phyloP scores from a whole-genome alignment of 495 filamentous ascomycete genomes.

The Daldinia vernicosa region DNA sequence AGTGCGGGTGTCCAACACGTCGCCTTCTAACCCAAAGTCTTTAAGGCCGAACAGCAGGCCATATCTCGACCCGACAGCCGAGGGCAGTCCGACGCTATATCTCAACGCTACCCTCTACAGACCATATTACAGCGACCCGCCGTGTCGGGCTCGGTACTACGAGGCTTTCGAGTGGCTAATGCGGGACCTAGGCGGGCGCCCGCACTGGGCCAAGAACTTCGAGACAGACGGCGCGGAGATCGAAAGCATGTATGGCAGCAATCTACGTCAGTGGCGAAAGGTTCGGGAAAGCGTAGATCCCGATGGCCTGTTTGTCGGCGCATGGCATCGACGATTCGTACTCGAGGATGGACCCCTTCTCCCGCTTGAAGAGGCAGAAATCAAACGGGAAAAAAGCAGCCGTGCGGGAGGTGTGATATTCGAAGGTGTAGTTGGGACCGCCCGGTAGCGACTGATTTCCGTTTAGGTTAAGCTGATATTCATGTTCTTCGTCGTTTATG shows the following conservation, averaged over 20 bases:
- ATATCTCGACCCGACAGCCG: constrained; percentile 74
- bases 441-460: constrained; percentile 11
- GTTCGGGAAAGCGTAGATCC: constrained; percentile 81
- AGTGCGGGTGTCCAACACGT: constrained; percentile 84
- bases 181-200: constrained; percentile 86
- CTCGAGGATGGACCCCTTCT: constrained; percentile 54
- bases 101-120: constrained; percentile 96
- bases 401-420: constrained; percentile 43
- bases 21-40: constrained; percentile 49
- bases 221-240: constrained; percentile 66
- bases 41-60: constrained; percentile 62
- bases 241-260: constrained; percentile 59
- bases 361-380: constrained; percentile 53
- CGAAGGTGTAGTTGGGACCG: constrained; percentile 44
- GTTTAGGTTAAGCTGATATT: neutral
- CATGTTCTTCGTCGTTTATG: neutral
- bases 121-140: constrained; percentile 83
- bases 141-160: constrained; percentile 81
- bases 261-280: constrained; percentile 70
- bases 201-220: constrained; percentile 99
- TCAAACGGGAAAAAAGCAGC: constrained; percentile 36
- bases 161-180: constrained; percentile 96
- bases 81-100: constrained; percentile 82
- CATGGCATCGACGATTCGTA: constrained; percentile 84
- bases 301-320: constrained; percentile 88